A percentile compares a stretch with the other conserved stretches of the same genome.
Evolutionary conservation across 257 asterid species (phyloP).

Genomic region (Solanum sitiens): DNA sequence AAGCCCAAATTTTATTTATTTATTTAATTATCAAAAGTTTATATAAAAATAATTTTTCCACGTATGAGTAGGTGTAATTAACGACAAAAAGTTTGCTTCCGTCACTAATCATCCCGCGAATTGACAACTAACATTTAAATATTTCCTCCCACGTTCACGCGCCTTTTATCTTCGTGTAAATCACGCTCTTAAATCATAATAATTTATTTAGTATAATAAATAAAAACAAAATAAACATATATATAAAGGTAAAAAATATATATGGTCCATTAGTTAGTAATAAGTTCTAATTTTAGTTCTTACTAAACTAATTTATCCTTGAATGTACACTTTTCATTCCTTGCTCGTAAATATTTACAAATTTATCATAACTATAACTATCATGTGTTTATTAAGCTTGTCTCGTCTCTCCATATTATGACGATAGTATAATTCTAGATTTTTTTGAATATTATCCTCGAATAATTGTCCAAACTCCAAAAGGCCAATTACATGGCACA

Average conservation of each 20-base stretch:
- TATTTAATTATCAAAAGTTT: no score
- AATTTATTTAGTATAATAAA: neutral
- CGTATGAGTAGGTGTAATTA: neutral
- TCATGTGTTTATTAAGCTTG: neutral
- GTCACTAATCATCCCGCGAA: conserved; percentile 37
- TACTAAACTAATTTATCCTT: neutral
- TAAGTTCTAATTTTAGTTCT: neutral
- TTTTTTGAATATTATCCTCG: neutral
- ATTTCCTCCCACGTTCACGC: neutral
- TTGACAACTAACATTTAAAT: conserved; percentile 7
- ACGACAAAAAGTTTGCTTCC: conserved; percentile 16
- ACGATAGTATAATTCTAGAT: neutral
- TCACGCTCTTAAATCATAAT: neutral
- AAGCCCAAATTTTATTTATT: neutral
- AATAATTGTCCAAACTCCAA: neutral
- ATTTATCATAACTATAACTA: neutral
- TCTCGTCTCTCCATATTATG: neutral
- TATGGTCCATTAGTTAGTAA: neutral
- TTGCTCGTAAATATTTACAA: neutral
- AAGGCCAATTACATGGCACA: neutral
- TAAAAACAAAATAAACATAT: neutral
- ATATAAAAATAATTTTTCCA: neutral
- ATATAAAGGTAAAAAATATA: neutral
- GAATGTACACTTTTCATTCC: neutral
- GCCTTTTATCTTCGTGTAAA: neutral